Evolutionary conservation across 805 yeast species (phyloP), one percentile per base, ranked within the genome.

Genomic region (Saccharomycopsis oosterbeekiorum): DNA sequence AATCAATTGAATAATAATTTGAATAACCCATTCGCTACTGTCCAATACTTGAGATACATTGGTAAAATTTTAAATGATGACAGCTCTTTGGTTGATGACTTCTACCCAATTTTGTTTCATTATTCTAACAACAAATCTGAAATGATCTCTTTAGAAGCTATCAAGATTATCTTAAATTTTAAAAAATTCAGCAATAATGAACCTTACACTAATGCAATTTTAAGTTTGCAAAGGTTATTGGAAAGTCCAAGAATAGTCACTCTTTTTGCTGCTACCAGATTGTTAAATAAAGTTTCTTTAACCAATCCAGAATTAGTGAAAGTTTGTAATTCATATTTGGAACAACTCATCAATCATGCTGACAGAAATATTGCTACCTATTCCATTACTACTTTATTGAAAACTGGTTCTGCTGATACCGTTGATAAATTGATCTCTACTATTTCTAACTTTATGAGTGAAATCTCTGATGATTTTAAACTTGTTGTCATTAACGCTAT

Each of bases 401-500:
- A 93, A 76, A 93, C 98, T 1, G 97, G 97, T 71, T 91, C 92
- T 66, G 86, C 89, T 64, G 90, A 89, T 64, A 82, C 83, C 67
- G 97, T 94, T 61, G 97, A 93, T 72, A 82, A 96, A 69, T 81
- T 94, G 68, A 89, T 94, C 74, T 80, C 85, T 65, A 92, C 91
- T 60, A 90, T 94, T 75, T 80, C 94, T 39, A 85, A 86, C 42
- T 87, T 92, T 71, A 89, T 93, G 87, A 89, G 83, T 71, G 97
- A 93, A 67, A 93, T 94, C 65, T 84, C 96, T 39, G 99, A 94
- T 73, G 99, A 94, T 71, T 94, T 94, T 79, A 90, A 90, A 74
- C 83, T 91, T 63, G 93, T 92, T 66, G 96, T 94, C 59, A 89
- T 94, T 65, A 98, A 94, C 71, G 97, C 99, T 9, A 85, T 94